Conservation (phyloP, 2,329 filamentous ascomycete genomes). For the Fusarium albosuccineum region DNA sequence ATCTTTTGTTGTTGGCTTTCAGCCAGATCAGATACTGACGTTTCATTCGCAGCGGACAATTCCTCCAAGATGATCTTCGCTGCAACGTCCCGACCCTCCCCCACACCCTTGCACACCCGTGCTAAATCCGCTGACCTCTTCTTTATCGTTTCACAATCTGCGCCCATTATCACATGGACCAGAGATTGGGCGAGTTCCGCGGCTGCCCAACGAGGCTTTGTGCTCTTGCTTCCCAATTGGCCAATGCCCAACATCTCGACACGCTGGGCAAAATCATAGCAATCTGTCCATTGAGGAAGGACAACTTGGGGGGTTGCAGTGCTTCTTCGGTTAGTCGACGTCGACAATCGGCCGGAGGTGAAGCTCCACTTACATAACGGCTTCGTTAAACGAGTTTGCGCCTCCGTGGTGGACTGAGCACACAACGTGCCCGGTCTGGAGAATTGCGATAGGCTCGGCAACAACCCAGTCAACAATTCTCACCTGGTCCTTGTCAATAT, state of each 20-base stretch:
- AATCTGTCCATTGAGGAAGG: not conserved
- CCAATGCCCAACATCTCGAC: not conserved
- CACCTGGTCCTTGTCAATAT: not conserved
- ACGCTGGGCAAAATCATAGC: not conserved
- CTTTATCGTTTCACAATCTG: not conserved
- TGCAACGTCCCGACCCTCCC: not conserved
- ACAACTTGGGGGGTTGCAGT: not conserved
- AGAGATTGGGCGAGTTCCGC: not conserved
- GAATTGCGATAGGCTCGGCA: not conserved
- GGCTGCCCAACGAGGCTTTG: not conserved
- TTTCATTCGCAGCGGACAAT: not conserved
- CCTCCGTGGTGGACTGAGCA: not conserved
- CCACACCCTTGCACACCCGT: not conserved
- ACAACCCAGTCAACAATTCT: slow-evolving; percentile 3
- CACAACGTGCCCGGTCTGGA: not conserved
- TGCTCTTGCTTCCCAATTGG: not conserved
- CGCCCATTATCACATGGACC: not conserved
- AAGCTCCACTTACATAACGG: not conserved
- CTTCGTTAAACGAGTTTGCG: slow-evolving; percentile 2
- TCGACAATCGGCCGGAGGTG: not conserved
- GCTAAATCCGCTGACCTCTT: not conserved
- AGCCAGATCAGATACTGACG: not conserved
- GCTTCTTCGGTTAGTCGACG: not conserved
- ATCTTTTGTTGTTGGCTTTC: not conserved
- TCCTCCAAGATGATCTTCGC: not conserved